These are phyloP conservation scores for Craterostigma plantagineum DNA, from an alignment of 257 asterid genomes.

Conservation along the genomic window DNA sequence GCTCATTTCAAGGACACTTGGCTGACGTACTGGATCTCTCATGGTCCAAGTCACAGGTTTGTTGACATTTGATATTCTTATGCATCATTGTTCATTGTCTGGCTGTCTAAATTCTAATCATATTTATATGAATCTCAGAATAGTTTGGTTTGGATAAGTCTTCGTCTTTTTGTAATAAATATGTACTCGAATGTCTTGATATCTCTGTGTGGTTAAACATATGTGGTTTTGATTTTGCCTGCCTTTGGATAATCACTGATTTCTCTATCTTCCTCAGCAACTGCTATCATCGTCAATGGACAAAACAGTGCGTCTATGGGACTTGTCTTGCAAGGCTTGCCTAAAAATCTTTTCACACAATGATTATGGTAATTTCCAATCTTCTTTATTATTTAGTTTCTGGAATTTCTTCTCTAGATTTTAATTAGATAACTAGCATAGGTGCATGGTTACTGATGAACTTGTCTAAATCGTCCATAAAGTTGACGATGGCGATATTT, in stretches of 20 bases:
- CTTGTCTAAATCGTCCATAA: too few species aligned
- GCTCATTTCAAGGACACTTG: conserved; percentile 78
- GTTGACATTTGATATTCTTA: conserved; percentile 8
- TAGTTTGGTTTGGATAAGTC: too few species aligned
- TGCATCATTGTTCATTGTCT: too few species aligned
- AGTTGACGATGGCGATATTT: too few species aligned
- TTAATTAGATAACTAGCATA: too few species aligned
- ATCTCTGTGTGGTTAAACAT: too few species aligned
- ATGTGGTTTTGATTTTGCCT: not conserved
- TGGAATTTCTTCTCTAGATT: too few species aligned
- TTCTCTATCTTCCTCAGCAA: conserved; percentile 32
- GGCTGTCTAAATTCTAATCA: too few species aligned
- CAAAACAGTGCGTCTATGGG: conserved; percentile 96
- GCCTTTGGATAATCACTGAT: conserved; percentile 9
- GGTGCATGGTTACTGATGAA: too few species aligned
- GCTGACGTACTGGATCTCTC: conserved; percentile 89
- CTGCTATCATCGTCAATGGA: conserved; percentile 94
- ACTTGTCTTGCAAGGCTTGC: conserved; percentile 66
- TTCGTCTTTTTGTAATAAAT: too few species aligned
- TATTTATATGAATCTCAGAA: too few species aligned
- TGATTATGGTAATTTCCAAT: conserved; percentile 59
- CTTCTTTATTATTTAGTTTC: not conserved
- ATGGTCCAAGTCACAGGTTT: conserved; percentile 98
- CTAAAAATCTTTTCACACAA: conserved; percentile 81
- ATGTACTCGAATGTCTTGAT: too few species aligned